phyloP scores from a whole-genome alignment of 108 stramenopile genomes.

The Conticribra guillardii region DNA sequence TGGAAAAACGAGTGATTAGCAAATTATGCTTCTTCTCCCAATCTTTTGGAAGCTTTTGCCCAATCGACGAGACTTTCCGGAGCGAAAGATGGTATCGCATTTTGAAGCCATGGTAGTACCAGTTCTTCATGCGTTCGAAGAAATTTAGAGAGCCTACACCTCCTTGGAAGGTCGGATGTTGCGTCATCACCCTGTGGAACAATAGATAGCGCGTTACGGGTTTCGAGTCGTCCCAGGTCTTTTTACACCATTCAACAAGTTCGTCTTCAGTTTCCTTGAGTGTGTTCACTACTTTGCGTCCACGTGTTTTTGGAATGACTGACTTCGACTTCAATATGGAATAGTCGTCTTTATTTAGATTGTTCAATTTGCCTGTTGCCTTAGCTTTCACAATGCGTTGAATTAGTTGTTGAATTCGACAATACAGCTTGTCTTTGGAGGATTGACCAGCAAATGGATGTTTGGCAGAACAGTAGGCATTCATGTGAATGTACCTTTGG shows the following conservation, averaged over 20 bases:
- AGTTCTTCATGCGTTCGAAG: conserved; percentile 14
- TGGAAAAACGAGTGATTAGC: neutral
- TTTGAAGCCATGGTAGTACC: conserved; percentile 29
- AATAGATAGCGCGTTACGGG: conserved; percentile 6
- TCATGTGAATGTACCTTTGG: no score
- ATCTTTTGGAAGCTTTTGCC: conserved; percentile 21
- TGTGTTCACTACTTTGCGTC: no score
- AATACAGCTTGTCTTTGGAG: no score
- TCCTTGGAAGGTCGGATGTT: conserved; percentile 10
- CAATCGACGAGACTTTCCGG: conserved; percentile 9
- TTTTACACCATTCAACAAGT: no score
- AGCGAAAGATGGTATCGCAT: neutral
- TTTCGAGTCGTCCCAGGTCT: neutral
- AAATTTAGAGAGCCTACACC: neutral
- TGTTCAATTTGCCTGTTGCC: no score
- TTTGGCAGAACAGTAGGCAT: no score
- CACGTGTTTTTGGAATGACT: no score
- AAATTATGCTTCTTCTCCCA: conserved; percentile 6
- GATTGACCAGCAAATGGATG: no score
- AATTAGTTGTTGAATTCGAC: neutral
- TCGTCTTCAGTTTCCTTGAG: no score
- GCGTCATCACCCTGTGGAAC: conserved; percentile 6
- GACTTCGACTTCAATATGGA: no score
- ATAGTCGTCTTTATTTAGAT: no score
- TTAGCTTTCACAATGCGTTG: neutral